Conservation (phyloP, 352 stramenopile species). For the Phytopythium vexans region DNA sequence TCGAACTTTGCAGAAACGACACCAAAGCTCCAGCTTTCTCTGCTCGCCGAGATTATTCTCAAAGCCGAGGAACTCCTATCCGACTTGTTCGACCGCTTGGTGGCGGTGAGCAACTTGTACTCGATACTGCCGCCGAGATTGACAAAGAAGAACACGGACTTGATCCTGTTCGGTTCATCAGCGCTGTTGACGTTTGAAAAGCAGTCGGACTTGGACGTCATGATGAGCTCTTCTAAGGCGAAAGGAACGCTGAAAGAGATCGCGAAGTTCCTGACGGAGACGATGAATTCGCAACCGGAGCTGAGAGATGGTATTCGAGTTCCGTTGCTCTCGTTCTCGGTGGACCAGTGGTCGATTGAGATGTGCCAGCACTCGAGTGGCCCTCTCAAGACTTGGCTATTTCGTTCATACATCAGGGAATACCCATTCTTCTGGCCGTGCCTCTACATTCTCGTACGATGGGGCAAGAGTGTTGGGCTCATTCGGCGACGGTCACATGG, state of each 20-base stretch:
- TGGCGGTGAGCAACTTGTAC: conserved; percentile 42
- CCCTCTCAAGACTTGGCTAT: conserved; percentile 68
- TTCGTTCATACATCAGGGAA: conserved; percentile 60
- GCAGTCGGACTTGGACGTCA: conserved; percentile 72
- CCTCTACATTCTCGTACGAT: conserved; percentile 71
- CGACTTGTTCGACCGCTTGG: conserved; percentile 62
- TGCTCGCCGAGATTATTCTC: conserved; percentile 48
- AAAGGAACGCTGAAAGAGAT: conserved; percentile 26
- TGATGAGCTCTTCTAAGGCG: conserved; percentile 22
- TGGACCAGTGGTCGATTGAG: conserved; percentile 63
- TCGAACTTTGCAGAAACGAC: conserved; percentile 28
- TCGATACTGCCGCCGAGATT: conserved; percentile 34
- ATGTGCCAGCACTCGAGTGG: conserved; percentile 52
- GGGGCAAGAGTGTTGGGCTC: conserved; percentile 65
- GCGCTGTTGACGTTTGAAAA: conserved; percentile 72
- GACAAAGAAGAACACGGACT: conserved; percentile 35
- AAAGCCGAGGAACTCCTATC: conserved; percentile 49
- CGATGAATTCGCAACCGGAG: conserved; percentile 8
- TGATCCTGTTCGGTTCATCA: conserved; percentile 71
- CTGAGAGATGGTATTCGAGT: conserved; percentile 51
- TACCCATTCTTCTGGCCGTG: conserved; percentile 77
- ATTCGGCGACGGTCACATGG: conserved; percentile 52
- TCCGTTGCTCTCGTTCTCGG: conserved; percentile 60
- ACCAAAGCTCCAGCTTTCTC: conserved; percentile 55
- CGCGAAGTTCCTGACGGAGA: conserved; percentile 21